These are phyloP conservation scores for Psilocybe cyanescens DNA, from an alignment of 768 basidiomycete species.

Conservation along the genomic window DNA sequence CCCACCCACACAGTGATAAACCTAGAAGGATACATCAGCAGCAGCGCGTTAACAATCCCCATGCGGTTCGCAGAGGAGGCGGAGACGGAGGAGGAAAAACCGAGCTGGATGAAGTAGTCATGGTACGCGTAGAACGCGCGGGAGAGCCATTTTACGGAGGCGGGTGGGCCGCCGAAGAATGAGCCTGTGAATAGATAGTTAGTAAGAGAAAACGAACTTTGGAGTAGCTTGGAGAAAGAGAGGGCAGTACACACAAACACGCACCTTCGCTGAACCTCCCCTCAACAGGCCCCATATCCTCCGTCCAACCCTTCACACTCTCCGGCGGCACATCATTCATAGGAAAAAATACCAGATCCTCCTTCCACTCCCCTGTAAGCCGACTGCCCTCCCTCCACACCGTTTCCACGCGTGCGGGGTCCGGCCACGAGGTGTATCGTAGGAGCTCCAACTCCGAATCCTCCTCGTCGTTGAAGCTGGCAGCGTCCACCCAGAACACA, in stretches of 20 bases:
- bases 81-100: slow-evolving; percentile 36
- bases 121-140: slow-evolving; percentile 52
- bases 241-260: slow-evolving; percentile 8
- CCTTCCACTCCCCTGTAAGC: slow-evolving; percentile 32
- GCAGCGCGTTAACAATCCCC: slow-evolving; percentile 4
- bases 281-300: slow-evolving; percentile 52
- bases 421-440: slow-evolving; percentile 49
- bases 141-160: slow-evolving; percentile 49
- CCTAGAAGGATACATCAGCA: slow-evolving; percentile 43
- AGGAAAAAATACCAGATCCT: slow-evolving; percentile 54
- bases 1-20: slow-evolving; percentile 46
- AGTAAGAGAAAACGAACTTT: not conserved
- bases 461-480: slow-evolving; percentile 49
- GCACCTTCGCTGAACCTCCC: slow-evolving; percentile 54
- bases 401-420: slow-evolving; percentile 38
- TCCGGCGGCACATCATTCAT: slow-evolving; percentile 36
- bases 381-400: slow-evolving; percentile 41
- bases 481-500: slow-evolving; percentile 63
- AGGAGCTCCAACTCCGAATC: not conserved
- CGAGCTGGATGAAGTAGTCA: slow-evolving; percentile 47
- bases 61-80: slow-evolving; percentile 43
- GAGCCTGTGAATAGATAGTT: slow-evolving; percentile 38
- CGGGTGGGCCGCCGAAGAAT: slow-evolving; percentile 56
- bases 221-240: too few species aligned
- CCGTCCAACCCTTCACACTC: slow-evolving; percentile 40